Evolutionary conservation across 179 eudicot genomes (phyloP).

Genomic region (Camellia oleifera): DNA sequence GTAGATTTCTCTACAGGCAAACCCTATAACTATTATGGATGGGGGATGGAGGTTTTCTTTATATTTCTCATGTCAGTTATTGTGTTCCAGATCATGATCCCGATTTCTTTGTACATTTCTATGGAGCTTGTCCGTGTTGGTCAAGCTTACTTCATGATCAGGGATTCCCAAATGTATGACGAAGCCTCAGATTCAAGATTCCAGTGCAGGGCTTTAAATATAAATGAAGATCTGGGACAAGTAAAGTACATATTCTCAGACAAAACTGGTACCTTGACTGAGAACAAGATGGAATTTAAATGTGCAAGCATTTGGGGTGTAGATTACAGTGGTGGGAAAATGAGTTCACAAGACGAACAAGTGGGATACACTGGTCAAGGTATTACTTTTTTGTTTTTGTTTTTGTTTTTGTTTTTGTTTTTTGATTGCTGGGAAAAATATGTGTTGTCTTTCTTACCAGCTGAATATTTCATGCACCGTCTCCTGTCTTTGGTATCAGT

Average conservation of each 20-base stretch:
- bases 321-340: slow-evolving; percentile 56
- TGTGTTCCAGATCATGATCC: slow-evolving; percentile 95
- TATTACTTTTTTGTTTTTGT: slow-evolving; percentile 21
- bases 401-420: slow-evolving; percentile 5
- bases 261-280: slow-evolving; percentile 96
- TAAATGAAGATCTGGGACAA: slow-evolving; percentile 97
- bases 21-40: slow-evolving; percentile 65
- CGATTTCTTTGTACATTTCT: slow-evolving; percentile 91
- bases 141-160: slow-evolving; percentile 95
- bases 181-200: slow-evolving; percentile 68
- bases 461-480: slow-evolving; percentile 9
- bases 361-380: slow-evolving; percentile 56
- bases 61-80: slow-evolving; percentile 95
- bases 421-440: not conserved
- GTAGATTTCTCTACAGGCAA: slow-evolving; percentile 48
- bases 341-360: slow-evolving; percentile 37
- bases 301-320: slow-evolving; percentile 88
- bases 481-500: slow-evolving; percentile 41
- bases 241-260: slow-evolving; percentile 94
- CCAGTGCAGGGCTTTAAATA: slow-evolving; percentile 93
- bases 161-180: slow-evolving; percentile 70
- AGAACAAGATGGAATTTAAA: slow-evolving; percentile 98
- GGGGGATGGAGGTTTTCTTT: slow-evolving; percentile 83
- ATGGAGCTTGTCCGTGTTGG: slow-evolving; percentile 99
- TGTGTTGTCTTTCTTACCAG: slow-evolving; percentile 10